Conservation (phyloP, 768 basidiomycete species). For the Hydnomerulius pinastri region DNA sequence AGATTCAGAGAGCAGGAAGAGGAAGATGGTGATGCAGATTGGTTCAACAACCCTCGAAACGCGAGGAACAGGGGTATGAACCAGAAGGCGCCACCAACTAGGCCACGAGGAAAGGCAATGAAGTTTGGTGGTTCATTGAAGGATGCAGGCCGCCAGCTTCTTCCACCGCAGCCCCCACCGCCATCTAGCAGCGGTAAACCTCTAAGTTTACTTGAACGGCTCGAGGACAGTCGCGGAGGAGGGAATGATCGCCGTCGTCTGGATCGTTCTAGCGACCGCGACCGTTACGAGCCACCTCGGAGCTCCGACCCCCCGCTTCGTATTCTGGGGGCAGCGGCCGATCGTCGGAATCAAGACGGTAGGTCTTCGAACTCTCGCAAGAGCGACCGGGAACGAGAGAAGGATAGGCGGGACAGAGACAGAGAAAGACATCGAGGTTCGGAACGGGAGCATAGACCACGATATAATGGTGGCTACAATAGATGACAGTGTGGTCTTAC, state of each 20-base stretch:
- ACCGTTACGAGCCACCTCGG: constrained; percentile 5
- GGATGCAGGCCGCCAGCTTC: constrained; percentile 26
- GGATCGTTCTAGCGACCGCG: constrained; percentile 5
- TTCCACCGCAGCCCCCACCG: constrained; percentile 15
- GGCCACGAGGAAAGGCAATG: constrained; percentile 33
- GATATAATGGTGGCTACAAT: constrained; percentile 49
- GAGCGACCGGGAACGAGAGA: constrained; percentile 16
- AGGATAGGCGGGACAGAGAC: constrained; percentile 24
- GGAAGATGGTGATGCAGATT: constrained; percentile 60
- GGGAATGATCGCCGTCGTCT: constrained; percentile 1
- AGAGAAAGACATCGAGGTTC: constrained; percentile 20
- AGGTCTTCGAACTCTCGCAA: constrained; percentile 11
- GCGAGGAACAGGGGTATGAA: constrained; percentile 28
- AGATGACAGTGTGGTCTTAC: constrained; percentile 51
- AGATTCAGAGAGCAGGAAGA: constrained; percentile 51
- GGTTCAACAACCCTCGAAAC: constrained; percentile 54
- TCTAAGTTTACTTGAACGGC: constrained; percentile 39
- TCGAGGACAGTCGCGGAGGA: constrained; percentile 15
- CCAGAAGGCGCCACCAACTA: constrained; percentile 9
- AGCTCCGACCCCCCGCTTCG: constrained; percentile 16
- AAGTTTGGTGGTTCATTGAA: constrained; percentile 39
- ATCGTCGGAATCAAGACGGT: constrained; percentile 14
- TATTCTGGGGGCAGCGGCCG: constrained; percentile 33
- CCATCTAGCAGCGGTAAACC: constrained; percentile 19
- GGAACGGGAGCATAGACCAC: constrained; percentile 36